A percentile compares a stretch with the other conserved stretches of the same genome.
Evolutionary conservation across 768 basidiomycete genomes (phyloP).

Genomic region (Suillus fuscotomentosus): DNA sequence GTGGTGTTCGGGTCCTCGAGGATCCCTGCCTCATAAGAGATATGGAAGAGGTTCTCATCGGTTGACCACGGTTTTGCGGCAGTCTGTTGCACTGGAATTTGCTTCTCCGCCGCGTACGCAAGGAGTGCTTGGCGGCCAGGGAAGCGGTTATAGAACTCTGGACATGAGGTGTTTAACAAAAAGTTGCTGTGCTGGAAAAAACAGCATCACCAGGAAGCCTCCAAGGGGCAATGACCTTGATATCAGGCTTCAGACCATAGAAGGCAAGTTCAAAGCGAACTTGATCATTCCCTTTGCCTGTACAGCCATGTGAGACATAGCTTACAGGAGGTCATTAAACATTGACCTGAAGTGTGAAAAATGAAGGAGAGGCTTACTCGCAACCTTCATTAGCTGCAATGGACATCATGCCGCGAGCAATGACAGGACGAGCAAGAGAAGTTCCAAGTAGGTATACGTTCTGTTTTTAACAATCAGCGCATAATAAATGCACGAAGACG

Average conservation of each 20-base stretch:
- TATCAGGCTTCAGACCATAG: conserved; percentile 94
- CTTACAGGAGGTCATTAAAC: conserved; percentile 35
- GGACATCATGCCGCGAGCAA: conserved; percentile 98
- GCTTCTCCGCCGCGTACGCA: conserved; percentile 80
- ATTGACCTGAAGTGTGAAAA: not conserved
- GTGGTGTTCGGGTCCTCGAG: conserved; percentile 95
- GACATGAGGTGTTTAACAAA: not conserved
- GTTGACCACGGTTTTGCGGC: conserved; percentile 98
- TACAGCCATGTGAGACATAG: conserved; percentile 97
- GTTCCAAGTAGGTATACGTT: conserved; percentile 97
- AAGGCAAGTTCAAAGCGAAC: conserved; percentile 99
- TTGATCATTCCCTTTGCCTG: conserved; percentile 99
- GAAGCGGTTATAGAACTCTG: conserved; percentile 57
- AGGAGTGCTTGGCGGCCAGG: conserved; percentile 68
- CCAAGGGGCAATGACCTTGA: conserved; percentile 99
- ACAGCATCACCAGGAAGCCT: conserved; percentile 73
- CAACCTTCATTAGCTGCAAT: conserved; percentile 88
- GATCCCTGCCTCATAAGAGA: conserved; percentile 99
- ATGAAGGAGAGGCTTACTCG: conserved; percentile 62
- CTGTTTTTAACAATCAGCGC: conserved; percentile 32
- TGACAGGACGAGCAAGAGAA: conserved; percentile 96
- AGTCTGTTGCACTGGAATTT: conserved; percentile 81
- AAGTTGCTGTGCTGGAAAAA: not conserved
- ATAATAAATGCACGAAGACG: not conserved
- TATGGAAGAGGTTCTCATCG: conserved; percentile 99